phyloP scores from a whole-genome alignment of 2,329 filamentous ascomycete species.

The Lasiodiplodia sp. region DNA sequence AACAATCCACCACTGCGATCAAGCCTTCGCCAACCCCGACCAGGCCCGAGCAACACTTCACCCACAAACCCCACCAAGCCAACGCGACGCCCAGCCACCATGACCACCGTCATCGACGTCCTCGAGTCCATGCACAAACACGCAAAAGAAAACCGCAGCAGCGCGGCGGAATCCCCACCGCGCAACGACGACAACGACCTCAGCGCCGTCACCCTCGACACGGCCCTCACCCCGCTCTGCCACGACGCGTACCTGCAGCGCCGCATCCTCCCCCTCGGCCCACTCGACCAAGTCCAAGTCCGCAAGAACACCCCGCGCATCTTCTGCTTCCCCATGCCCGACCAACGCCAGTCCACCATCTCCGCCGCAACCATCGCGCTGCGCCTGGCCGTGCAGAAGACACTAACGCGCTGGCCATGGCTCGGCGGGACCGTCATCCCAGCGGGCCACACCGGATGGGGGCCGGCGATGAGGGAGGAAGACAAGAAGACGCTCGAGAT shows the following conservation, averaged over 20 bases:
- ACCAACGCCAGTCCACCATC: background rate
- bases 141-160: too few species aligned
- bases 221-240: background rate
- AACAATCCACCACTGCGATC: too few species aligned
- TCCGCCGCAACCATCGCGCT: background rate
- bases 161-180: too few species aligned
- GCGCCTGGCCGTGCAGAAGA: background rate
- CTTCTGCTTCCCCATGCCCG: constrained; percentile 7
- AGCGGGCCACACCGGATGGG: background rate
- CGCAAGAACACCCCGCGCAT: background rate
- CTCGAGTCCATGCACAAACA: background rate
- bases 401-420: background rate
- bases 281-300: background rate
- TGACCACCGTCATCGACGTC: background rate
- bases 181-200: background rate
- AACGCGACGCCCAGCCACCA: background rate
- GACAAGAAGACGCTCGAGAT: background rate
- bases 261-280: background rate
- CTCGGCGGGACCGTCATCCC: background rate
- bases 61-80: background rate
- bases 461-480: too few species aligned
- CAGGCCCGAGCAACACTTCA: background rate
- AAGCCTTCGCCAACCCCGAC: too few species aligned
- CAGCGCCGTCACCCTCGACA: background rate
- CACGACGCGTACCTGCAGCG: background rate